Conservation (phyloP, 306 rosid species). For the Parietaria judaica region DNA sequence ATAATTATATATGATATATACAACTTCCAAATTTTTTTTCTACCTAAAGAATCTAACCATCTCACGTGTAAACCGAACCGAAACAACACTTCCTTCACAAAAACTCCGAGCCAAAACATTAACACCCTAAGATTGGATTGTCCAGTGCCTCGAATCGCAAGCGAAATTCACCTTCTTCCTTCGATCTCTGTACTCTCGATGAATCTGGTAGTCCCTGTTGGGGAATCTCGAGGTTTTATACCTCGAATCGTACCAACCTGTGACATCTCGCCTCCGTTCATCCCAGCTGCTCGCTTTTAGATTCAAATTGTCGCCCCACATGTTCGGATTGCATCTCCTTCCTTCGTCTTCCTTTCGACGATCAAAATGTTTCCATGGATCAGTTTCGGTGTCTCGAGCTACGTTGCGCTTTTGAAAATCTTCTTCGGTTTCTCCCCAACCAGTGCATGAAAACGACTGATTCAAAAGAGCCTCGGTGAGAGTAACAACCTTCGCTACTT, state of each 20-base stretch:
- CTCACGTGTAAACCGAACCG: too few relatives aligned
- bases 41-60: too few relatives aligned
- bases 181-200: conserved; percentile 36
- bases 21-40: too few relatives aligned
- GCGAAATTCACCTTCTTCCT: conserved; percentile 29
- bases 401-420: not conserved
- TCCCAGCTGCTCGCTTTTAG: conserved; percentile 17
- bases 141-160: conserved; percentile 20
- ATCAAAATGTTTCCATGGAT: not conserved
- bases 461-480: conserved; percentile 26
- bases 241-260: conserved; percentile 14
- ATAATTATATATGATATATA: too few relatives aligned
- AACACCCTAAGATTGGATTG: conserved; percentile 1
- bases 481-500: conserved; percentile 23
- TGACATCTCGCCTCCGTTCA: conserved; percentile 19
- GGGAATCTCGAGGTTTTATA: conserved; percentile 28
- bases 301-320: conserved; percentile 23
- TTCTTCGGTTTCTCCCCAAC: conserved; percentile 49
- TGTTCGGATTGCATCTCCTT: conserved; percentile 27
- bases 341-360: conserved; percentile 19
- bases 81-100: too few relatives aligned
- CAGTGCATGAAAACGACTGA: conserved; percentile 33
- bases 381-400: not conserved
- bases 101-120: not conserved
- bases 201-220: conserved; percentile 27